These are phyloP conservation scores for Collariella sp. DNA, from an alignment of 495 filamentous ascomycete genomes.

Conservation along the genomic window DNA sequence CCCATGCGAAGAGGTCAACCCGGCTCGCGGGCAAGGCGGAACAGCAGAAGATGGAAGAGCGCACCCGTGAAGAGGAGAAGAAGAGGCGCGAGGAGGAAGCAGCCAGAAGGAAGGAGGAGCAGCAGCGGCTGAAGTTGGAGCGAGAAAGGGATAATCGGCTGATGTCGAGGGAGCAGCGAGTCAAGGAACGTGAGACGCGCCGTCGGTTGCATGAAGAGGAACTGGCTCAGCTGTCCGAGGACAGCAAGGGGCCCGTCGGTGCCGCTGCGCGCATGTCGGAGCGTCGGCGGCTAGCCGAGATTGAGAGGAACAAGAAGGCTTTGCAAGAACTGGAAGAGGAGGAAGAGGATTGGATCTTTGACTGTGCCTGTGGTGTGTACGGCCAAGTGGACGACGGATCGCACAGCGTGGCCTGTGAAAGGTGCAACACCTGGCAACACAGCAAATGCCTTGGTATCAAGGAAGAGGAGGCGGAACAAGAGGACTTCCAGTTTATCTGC, in stretches of 20 bases:
- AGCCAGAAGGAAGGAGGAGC: slow-evolving; percentile 59
- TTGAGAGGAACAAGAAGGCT: slow-evolving; percentile 65
- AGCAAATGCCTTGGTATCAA: slow-evolving; percentile 79
- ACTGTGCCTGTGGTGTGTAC: slow-evolving; percentile 83
- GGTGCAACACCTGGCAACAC: slow-evolving; percentile 94
- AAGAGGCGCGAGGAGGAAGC: slow-evolving; percentile 57
- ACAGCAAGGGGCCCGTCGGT: slow-evolving; percentile 56
- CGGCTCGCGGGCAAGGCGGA: slow-evolving; percentile 74
- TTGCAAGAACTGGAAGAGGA: slow-evolving; percentile 61
- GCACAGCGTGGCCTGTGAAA: slow-evolving; percentile 90
- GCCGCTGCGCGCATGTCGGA: slow-evolving; percentile 64
- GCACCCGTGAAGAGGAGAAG: slow-evolving; percentile 59
- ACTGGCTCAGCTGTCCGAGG: slow-evolving; percentile 66
- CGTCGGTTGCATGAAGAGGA: slow-evolving; percentile 77
- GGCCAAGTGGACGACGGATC: slow-evolving; percentile 89
- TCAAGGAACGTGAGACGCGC: slow-evolving; percentile 73
- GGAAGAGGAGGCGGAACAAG: slow-evolving; percentile 66
- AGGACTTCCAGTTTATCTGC: slow-evolving; percentile 88
- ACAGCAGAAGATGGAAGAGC: slow-evolving; percentile 64
- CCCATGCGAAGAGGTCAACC: slow-evolving; percentile 88
- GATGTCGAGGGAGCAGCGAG: slow-evolving; percentile 73
- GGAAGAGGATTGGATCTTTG: slow-evolving; percentile 88
- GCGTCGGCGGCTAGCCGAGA: slow-evolving; percentile 66
- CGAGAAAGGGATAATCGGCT: slow-evolving; percentile 72
- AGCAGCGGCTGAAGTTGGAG: slow-evolving; percentile 56